phyloP scores from a whole-genome alignment of 1,139 yeast genomes.

The Suhomyces bolitotheri region DNA sequence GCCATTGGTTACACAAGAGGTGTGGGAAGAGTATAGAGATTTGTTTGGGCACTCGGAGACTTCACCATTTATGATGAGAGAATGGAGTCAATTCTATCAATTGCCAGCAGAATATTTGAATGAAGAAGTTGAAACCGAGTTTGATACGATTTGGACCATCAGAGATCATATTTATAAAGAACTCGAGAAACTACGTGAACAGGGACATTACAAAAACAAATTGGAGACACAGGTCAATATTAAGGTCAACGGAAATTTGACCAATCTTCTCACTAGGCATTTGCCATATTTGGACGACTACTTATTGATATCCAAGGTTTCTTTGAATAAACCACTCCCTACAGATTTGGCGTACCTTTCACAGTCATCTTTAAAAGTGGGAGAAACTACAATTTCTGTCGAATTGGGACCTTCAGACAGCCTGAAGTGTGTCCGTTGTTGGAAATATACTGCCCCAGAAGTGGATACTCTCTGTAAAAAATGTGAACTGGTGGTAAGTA shows the following conservation, averaged over 20 bases:
- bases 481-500: slow-evolving; percentile 55
- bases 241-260: slow-evolving; percentile 16
- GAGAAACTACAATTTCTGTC: slow-evolving; percentile 32
- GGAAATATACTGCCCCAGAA: slow-evolving; percentile 67
- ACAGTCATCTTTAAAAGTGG: slow-evolving; percentile 18
- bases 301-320: slow-evolving; percentile 64
- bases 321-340: slow-evolving; percentile 24
- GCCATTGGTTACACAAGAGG: slow-evolving; percentile 86
- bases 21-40: slow-evolving; percentile 61
- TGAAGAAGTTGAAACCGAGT: slow-evolving; percentile 36
- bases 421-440: slow-evolving; percentile 87
- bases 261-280: slow-evolving; percentile 25
- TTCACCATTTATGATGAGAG: slow-evolving; percentile 57
- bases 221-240: slow-evolving; percentile 58
- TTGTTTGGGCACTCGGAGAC: slow-evolving; percentile 29
- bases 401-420: slow-evolving; percentile 46
- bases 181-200: slow-evolving; percentile 35
- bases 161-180: slow-evolving; percentile 49
- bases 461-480: slow-evolving; percentile 63
- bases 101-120: slow-evolving; percentile 31
- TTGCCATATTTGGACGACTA: slow-evolving; percentile 50
- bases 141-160: slow-evolving; percentile 45
- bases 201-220: slow-evolving; percentile 56
- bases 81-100: slow-evolving; percentile 31
- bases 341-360: not conserved